A percentile compares a stretch with the other conserved stretches of the same genome.
phyloP scores from a whole-genome alignment of 2,329 filamentous ascomycete genomes.

The Camptophora hylomeconis region DNA sequence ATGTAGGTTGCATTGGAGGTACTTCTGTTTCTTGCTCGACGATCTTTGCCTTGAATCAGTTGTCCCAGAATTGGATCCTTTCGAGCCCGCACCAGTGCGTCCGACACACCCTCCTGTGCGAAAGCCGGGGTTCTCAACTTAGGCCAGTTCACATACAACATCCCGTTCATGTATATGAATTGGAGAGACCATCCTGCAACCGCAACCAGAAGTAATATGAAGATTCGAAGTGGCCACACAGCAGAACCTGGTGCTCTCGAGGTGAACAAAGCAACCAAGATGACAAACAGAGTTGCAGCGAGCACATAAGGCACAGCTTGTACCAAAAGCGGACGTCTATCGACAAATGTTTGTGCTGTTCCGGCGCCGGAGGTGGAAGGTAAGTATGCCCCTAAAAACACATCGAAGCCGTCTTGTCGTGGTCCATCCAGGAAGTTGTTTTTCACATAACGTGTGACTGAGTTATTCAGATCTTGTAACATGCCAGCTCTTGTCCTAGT shows the following conservation, averaged over 20 bases:
- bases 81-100: slow-evolving; percentile 68
- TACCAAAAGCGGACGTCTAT: slow-evolving; percentile 72
- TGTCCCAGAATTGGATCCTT: slow-evolving; percentile 72
- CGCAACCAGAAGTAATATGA: slow-evolving; percentile 64
- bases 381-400: slow-evolving; percentile 80
- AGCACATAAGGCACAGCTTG: slow-evolving; percentile 90
- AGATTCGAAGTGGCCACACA: slow-evolving; percentile 68
- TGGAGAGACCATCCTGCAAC: slow-evolving; percentile 58
- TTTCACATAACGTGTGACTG: slow-evolving; percentile 72
- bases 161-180: slow-evolving; percentile 74
- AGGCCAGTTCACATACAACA: slow-evolving; percentile 97
- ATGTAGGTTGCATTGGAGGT: slow-evolving; percentile 69
- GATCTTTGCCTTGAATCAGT: slow-evolving; percentile 41
- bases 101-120: slow-evolving; percentile 76
- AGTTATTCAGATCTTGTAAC: slow-evolving; percentile 76
- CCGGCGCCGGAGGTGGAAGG: slow-evolving; percentile 61
- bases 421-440: slow-evolving; percentile 96
- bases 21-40: slow-evolving; percentile 72
- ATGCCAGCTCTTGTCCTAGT: slow-evolving; percentile 74
- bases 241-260: slow-evolving; percentile 57
- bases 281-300: slow-evolving; percentile 72
- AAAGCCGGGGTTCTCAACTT: slow-evolving; percentile 83
- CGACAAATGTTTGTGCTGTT: slow-evolving; percentile 62
- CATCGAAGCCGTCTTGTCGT: slow-evolving; percentile 85
- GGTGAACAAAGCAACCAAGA: slow-evolving; percentile 63